A percentile compares a stretch with the other conserved stretches of the same genome.
Evolutionary conservation across 352 stramenopile genomes (phyloP).

Genomic region (Thraustochytrium striatum): DNA sequence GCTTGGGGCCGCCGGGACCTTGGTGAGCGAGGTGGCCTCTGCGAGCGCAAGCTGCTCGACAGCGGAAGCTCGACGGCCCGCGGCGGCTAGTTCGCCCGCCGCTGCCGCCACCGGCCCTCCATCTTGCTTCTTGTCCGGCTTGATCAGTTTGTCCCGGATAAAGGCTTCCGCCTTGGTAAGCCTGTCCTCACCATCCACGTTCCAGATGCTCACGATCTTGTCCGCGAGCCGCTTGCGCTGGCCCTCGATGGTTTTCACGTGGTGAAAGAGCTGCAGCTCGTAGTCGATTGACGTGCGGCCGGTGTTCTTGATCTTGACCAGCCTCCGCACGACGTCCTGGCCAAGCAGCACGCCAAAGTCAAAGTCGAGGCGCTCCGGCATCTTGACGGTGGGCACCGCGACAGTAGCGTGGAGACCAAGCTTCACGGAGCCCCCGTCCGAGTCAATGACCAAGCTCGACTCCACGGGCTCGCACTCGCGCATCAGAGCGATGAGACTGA

Average conservation of each 20-base stretch:
- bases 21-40: too few relatives aligned
- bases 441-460: not conserved
- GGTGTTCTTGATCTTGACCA: slow-evolving; percentile 10
- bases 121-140: too few relatives aligned
- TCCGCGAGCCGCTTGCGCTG: not conserved
- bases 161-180: too few relatives aligned
- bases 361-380: slow-evolving; percentile 15
- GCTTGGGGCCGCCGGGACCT: too few relatives aligned
- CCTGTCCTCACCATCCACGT: not conserved
- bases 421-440: not conserved
- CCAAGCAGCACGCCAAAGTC: slow-evolving; percentile 35
- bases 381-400: not conserved
- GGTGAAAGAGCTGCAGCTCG: not conserved
- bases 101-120: too few relatives aligned
- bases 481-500: not conserved
- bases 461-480: slow-evolving; percentile 9
- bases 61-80: too few relatives aligned
- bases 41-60: too few relatives aligned
- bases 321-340: not conserved
- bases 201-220: slow-evolving; percentile 20
- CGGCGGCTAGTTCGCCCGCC: too few relatives aligned
- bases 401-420: not conserved
- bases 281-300: not conserved
- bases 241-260: not conserved
- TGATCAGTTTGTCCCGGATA: too few relatives aligned